Evolutionary conservation across 2,329 filamentous ascomycete genomes (phyloP).

Genomic region (Aureobasidium lini): DNA sequence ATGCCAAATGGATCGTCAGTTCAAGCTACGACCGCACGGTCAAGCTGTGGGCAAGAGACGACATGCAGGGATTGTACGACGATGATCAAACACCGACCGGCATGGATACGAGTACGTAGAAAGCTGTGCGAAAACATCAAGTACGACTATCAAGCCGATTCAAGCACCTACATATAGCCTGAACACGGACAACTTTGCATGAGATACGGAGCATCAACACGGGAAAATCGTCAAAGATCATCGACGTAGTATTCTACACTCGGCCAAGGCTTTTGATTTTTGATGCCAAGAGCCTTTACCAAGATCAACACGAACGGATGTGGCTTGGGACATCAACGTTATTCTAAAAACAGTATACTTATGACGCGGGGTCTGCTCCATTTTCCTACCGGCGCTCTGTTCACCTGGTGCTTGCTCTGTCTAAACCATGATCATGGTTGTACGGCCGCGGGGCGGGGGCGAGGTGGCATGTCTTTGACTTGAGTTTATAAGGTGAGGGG

Average conservation of each 20-base stretch:
- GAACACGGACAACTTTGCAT: neutral
- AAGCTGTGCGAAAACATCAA: neutral
- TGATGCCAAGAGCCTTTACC: neutral
- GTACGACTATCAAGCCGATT: neutral
- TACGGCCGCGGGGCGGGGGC: neutral
- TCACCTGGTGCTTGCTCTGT: neutral
- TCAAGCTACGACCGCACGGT: slow-evolving; percentile 91
- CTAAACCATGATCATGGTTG: neutral
- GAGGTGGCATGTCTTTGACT: neutral
- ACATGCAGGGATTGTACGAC: slow-evolving; percentile 44
- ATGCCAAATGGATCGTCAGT: slow-evolving; percentile 88
- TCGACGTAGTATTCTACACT: neutral
- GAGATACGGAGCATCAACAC: neutral
- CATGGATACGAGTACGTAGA: slow-evolving; percentile 10
- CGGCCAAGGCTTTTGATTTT: neutral
- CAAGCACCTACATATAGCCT: neutral
- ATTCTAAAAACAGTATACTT: neutral
- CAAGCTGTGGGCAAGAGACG: slow-evolving; percentile 90
- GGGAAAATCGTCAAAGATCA: neutral
- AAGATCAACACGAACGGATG: slow-evolving; percentile 6
- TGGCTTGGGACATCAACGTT: neutral
- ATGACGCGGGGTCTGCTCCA: slow-evolving; percentile 6
- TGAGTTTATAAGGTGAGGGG: neutral
- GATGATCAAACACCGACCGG: neutral
- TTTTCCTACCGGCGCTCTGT: neutral